Evolutionary conservation across 139 green algal species (phyloP).

Genomic region (Chlamydomonas sp.): DNA sequence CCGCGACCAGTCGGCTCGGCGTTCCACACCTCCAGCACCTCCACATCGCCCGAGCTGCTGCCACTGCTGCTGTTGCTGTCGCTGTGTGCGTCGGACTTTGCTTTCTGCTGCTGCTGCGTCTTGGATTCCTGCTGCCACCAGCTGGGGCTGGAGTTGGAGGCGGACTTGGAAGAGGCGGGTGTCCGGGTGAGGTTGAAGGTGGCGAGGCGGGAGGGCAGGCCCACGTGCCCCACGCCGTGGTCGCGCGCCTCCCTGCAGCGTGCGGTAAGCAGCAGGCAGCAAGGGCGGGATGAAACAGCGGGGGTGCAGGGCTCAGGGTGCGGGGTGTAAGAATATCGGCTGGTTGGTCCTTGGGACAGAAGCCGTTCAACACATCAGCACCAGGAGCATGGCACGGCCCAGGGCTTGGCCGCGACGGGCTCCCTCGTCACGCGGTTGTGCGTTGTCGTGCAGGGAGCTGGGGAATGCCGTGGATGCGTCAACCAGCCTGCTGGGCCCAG

Average conservation of each 20-base stretch:
- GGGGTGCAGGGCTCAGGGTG: not conserved
- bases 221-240: constrained; percentile 80
- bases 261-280: not conserved
- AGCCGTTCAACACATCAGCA: too few relatives aligned
- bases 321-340: too few relatives aligned
- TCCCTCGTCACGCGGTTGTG: too few relatives aligned
- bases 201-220: constrained; percentile 85
- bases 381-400: too few relatives aligned
- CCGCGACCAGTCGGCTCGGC: constrained; percentile 23
- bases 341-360: too few relatives aligned
- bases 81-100: not conserved
- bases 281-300: not conserved
- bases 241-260: constrained; percentile 71
- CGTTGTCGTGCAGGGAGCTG: too few relatives aligned
- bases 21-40: constrained; percentile 54
- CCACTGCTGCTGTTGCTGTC: constrained; percentile 1
- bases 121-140: constrained; percentile 26
- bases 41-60: not conserved
- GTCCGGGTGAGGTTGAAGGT: constrained; percentile 55
- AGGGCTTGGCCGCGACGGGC: too few relatives aligned
- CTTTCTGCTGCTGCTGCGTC: not conserved
- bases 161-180: too few relatives aligned
- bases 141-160: not conserved
- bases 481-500: too few relatives aligned
- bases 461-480: too few relatives aligned